These are phyloP conservation scores for Talaromyces sp. DNA, from an alignment of 2,329 filamentous ascomycete species.

Conservation along the genomic window DNA sequence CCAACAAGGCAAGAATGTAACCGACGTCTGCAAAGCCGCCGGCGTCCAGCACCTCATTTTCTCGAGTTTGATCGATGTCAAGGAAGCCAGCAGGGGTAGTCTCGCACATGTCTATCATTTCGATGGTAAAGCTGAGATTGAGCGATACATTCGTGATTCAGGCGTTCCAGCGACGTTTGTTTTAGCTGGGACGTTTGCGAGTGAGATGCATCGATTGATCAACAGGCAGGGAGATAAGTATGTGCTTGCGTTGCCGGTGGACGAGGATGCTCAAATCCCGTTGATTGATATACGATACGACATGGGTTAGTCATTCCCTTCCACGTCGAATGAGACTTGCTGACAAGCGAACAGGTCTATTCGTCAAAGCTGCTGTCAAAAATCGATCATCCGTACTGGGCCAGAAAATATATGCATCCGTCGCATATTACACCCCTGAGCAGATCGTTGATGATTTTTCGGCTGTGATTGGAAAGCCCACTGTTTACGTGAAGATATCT, in stretches of 20 bases:
- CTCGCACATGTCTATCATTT: conserved; percentile 47
- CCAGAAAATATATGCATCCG: conserved; percentile 46
- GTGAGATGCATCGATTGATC: conserved; percentile 37
- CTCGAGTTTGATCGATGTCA: conserved; percentile 24
- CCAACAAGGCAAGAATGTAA: conserved; percentile 26
- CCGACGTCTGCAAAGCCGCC: conserved; percentile 28
- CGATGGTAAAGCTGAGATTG: conserved; percentile 57
- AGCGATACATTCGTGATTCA: conserved; percentile 52
- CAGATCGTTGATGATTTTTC: conserved; percentile 42
- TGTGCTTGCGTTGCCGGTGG: conserved; percentile 27
- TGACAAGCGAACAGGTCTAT: conserved; percentile 24
- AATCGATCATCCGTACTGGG: conserved; percentile 45
- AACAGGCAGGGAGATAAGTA: conserved; percentile 30
- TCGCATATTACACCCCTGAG: conserved; percentile 37
- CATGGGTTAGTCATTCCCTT: conserved; percentile 42
- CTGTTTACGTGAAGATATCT: conserved; percentile 23
- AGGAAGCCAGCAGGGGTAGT: conserved; percentile 28
- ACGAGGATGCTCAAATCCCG: conserved; percentile 38
- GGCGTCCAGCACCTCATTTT: conserved; percentile 33
- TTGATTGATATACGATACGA: conserved; percentile 46
- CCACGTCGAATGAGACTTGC: not conserved
- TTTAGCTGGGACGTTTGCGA: conserved; percentile 55
- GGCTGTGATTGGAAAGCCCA: conserved; percentile 41
- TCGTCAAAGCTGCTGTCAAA: conserved; percentile 32
- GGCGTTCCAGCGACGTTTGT: conserved; percentile 53